Base-by-base conservation (phyloP, 2,329 filamentous ascomycete species). In the Talaromyces sp. region DNA sequence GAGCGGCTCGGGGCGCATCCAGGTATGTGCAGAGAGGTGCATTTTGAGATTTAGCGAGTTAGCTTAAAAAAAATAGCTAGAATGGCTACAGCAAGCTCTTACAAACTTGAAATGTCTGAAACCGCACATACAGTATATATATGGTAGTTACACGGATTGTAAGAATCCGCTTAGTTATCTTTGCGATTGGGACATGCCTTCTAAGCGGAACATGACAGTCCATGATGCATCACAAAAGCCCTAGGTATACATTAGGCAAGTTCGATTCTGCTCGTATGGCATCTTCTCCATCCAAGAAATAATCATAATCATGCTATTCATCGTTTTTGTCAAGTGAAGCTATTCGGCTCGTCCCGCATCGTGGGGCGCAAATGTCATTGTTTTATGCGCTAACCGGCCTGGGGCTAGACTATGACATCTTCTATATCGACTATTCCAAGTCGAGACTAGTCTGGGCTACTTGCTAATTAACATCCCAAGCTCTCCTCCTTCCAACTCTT, bases 1-100 rank as follows among this genome's bases (percentile, higher is more conserved):
- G 17, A 64, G 47, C 19, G 57, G 52, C 57, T 65, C 63, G 17
- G 57, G 63, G 27, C 63, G 63, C 49, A 65, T 65, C 63, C 63
- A 65, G 31, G 57, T 61, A 33, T 65, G 63, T 11, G 63, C 47
- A 15, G 39, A 61, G 33, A 65, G 57, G 45, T 65, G 57, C 63
- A 65, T 65, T 35, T 33, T 54, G 27, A 54, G 5, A 35, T 35
- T 35, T 33, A 31, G 25, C 17, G 10, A 39, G 15, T 50, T 17
- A 43, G 13, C 22, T 22, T 22, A 22, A n/a, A 27, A 15, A 13
- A 31, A 27, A 3, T 27, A 25, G n/a, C 17, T 8, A 17, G 4
- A n/a, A 50, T 50, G 25, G 19, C 13, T 22, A 15, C 9, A 8
- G 19, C 19, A 6, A 8, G 4, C 31, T 50, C 15, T 31, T 17